These are phyloP conservation scores for Amanita pallidorosea DNA, from an alignment of 768 basidiomycete species.

Conservation along the genomic window DNA sequence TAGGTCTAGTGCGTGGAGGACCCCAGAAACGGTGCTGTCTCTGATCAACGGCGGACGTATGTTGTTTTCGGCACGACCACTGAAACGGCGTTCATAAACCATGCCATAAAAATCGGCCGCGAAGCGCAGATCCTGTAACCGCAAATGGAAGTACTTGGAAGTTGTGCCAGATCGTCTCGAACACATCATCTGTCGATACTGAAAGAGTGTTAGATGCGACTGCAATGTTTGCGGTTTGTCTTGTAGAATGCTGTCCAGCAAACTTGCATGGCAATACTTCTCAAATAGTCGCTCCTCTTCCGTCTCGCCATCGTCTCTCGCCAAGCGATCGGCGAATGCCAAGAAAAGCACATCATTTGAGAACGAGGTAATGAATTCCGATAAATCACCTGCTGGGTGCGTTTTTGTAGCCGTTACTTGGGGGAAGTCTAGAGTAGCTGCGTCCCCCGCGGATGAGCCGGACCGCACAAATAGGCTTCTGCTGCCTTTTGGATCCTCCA, in stretches of 20 bases:
- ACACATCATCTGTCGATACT: slow-evolving; percentile 44
- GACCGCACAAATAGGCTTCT: slow-evolving; percentile 85
- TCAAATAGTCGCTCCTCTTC: slow-evolving; percentile 52
- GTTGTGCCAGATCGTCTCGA: slow-evolving; percentile 26
- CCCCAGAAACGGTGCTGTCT: slow-evolving; percentile 60
- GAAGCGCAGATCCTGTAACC: slow-evolving; percentile 66
- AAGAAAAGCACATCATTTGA: slow-evolving; percentile 74
- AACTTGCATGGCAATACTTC: slow-evolving; percentile 61
- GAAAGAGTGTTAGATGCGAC: slow-evolving; percentile 63
- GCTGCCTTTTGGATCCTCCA: slow-evolving; percentile 89
- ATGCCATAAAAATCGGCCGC: slow-evolving; percentile 68
- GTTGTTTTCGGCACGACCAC: slow-evolving; percentile 59
- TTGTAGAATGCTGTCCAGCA: slow-evolving; percentile 83
- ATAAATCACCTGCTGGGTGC: slow-evolving; percentile 63
- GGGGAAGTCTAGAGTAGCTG: slow-evolving; percentile 80
- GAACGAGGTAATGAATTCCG: slow-evolving; percentile 80
- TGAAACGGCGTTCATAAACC: slow-evolving; percentile 65
- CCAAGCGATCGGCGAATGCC: slow-evolving; percentile 73
- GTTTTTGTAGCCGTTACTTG: slow-evolving; percentile 55
- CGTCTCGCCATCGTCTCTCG: slow-evolving; percentile 48
- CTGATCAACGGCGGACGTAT: slow-evolving; percentile 58
- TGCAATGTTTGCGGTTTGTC: slow-evolving; percentile 79
- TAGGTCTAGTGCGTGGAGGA: slow-evolving; percentile 50
- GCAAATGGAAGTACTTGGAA: slow-evolving; percentile 46
- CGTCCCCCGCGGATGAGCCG: slow-evolving; percentile 74